Evolutionary conservation across 176 grass and related monocot genomes (phyloP), one percentile per base, ranked within the genome.

Genomic region (Aechmea fasciata): DNA sequence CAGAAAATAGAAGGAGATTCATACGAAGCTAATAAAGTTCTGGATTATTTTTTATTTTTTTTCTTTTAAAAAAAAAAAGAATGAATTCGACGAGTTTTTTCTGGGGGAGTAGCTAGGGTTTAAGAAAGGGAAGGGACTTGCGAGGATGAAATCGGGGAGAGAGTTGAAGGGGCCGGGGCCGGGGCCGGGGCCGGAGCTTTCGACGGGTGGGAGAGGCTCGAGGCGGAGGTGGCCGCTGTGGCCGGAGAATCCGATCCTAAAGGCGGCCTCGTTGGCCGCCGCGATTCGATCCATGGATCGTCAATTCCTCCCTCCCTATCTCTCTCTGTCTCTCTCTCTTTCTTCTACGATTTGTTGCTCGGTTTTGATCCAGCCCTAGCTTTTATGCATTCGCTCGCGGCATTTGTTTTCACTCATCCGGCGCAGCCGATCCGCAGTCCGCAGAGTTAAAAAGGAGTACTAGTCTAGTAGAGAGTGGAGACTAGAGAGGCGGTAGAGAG

Each of bases 171-270:
- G 70, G 8, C 65, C 33, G 48, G 52, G 4, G 69, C 66, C n/a
- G n/a, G n/a, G n/a, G n/a, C n/a, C n/a, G 81, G 63, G 70, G 8
- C 65, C 33, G 48, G 52, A 8, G 69, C 66, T 17, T 14, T 69
- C 52, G 71, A 66, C 73, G 52, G 79, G 74, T 19, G 76, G 62
- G 26, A 73, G 81, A 10, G 86, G 84, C 19, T 89, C 83, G 79
- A 96, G 86, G 48, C 86, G 84, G 71, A 92, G 93, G 75, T 97
- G 89, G 26, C 93, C 93, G 41, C 86, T 57, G 71, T 97, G 86
- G 25, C 93, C 93, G 64, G 86, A 90, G 62, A 97, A 90, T 61
- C 83, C 83, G 54, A 97, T 72, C 57, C 88, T 72, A 75, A 92
- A 97, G 66, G 89, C 81, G 64, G 92, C 65, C 72, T 92, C 88